A percentile compares a stretch with the other conserved stretches of the same genome.
Evolutionary conservation across 2,329 filamentous ascomycete species (phyloP).

Genomic region (Scedosporium dehoogii): DNA sequence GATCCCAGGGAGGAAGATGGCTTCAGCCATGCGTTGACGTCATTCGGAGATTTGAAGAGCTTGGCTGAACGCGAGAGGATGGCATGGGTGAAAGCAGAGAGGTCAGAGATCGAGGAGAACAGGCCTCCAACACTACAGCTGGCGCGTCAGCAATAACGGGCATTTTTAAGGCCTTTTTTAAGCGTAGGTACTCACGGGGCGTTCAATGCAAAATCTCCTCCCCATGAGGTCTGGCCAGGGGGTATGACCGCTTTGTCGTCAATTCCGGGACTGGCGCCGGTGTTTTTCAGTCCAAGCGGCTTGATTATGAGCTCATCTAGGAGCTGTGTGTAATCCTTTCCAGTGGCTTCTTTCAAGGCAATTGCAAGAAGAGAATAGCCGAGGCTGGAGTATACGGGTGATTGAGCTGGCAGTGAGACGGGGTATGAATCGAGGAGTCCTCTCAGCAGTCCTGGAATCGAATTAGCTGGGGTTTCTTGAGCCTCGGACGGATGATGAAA

Average conservation of each 20-base stretch:
- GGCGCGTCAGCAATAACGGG: not conserved
- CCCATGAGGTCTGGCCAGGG: slow-evolving; percentile 21
- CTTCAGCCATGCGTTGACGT: slow-evolving; percentile 23
- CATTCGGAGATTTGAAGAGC: slow-evolving; percentile 13
- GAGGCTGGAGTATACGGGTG: slow-evolving; percentile 30
- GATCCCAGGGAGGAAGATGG: slow-evolving; percentile 21
- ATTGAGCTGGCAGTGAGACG: slow-evolving; percentile 18
- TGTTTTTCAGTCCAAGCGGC: slow-evolving; percentile 12
- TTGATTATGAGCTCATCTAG: slow-evolving; percentile 13
- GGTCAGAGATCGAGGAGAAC: slow-evolving; percentile 22
- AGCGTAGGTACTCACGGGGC: slow-evolving; percentile 16
- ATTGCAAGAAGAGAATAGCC: slow-evolving; percentile 26
- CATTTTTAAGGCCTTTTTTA: slow-evolving; percentile 1
- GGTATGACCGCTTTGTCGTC: slow-evolving; percentile 22
- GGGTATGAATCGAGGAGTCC: slow-evolving; percentile 21
- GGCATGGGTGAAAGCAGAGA: slow-evolving; percentile 18
- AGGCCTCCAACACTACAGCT: slow-evolving; percentile 21
- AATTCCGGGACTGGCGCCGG: slow-evolving; percentile 19
- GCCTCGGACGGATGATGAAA: slow-evolving; percentile 16
- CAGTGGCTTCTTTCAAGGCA: slow-evolving; percentile 20
- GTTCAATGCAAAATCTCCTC: slow-evolving; percentile 21
- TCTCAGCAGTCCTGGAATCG: slow-evolving; percentile 19
- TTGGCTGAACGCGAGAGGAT: slow-evolving; percentile 19
- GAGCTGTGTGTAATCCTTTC: slow-evolving; percentile 18
- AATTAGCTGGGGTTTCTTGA: too few species aligned